phyloP scores from a whole-genome alignment of 495 filamentous ascomycete genomes.

The Chaetomidium leptoderma region DNA sequence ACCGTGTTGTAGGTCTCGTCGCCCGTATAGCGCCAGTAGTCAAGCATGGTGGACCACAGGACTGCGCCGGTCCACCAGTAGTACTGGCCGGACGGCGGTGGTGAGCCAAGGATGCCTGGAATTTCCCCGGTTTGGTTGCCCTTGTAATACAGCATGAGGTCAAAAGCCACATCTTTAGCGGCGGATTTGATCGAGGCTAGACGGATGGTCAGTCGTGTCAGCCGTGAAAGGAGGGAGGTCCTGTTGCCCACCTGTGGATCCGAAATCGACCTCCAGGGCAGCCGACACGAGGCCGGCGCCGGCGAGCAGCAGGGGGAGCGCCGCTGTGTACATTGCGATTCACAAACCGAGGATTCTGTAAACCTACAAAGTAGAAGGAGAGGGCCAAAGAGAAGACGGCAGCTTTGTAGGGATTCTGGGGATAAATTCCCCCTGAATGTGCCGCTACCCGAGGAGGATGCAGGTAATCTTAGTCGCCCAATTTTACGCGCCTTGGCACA shows the following conservation, averaged over 20 bases:
- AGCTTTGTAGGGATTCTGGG: too few species aligned
- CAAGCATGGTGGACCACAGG: conserved; percentile 61
- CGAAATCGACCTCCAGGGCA: neutral
- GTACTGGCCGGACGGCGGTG: conserved; percentile 42
- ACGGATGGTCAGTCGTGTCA: neutral
- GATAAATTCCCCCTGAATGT: too few species aligned
- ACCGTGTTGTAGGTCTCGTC: conserved; percentile 60
- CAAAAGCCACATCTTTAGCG: conserved; percentile 55
- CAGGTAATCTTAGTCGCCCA: too few species aligned
- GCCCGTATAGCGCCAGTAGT: conserved; percentile 68
- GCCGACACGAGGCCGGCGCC: neutral
- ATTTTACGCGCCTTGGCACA: too few species aligned
- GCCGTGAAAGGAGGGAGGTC: neutral
- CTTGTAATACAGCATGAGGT: conserved; percentile 62
- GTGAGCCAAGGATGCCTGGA: conserved; percentile 58
- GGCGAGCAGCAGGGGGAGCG: neutral
- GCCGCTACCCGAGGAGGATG: too few species aligned
- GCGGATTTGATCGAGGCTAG: conserved; percentile 57
- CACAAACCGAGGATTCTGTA: too few species aligned
- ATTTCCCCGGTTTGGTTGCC: conserved; percentile 55
- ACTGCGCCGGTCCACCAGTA: conserved; percentile 54
- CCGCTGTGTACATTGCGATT: neutral
- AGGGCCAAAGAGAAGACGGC: too few species aligned
- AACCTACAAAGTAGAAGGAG: too few species aligned
- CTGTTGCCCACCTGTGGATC: neutral